Base-by-base conservation (phyloP, 371 early-diverging fungal genomes). In the Rhizopus stolonifer region DNA sequence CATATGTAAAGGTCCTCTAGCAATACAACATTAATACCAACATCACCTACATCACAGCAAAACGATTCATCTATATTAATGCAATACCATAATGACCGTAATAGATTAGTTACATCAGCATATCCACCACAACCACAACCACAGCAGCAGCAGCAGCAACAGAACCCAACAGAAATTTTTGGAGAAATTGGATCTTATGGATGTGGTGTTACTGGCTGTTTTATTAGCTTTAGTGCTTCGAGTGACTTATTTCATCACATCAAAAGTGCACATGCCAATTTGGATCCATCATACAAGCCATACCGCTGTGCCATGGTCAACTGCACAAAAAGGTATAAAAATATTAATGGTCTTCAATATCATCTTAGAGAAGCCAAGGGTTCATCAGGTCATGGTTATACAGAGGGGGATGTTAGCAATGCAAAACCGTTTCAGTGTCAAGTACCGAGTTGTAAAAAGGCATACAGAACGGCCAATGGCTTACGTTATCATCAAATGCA, bases 321-420 rank as follows among this genome's bases (percentile, higher is more conserved):
- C 0, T 98, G 98, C 55, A 77, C 81, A 47, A 94, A 92, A 58
- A 70, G 82, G 18, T 99, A 98, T 81, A 98, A 97, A 68, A 98
- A 98, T 70, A 83, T 92, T 58, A 97, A 94, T 58, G 99, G 99
- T 5, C 80, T 99, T 7, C 91, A 93, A 62, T 96, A 96, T 69
- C 96, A 96, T 60, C 74, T 95, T 31, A 81, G 87, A 46, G 87
- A 90, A 48, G 87, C 91, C 31, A 86, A 86, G 49, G 83, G 82
- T 3, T 74, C 84, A 2, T 78, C 80, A 14, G 72, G 74, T 1
- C 77, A 77, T 54, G 72, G 70, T 3, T 36, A 53, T 8, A n/a
- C 45, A 29, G 25, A 34, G 23, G 46, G 43, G 21, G 39, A 55
- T 21, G 46, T 25, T 18, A 56, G 51, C 6, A 52, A 49, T 44